phyloP scores from a whole-genome alignment of 2,329 filamentous ascomycete species.

The Xylariaceae sp. region DNA sequence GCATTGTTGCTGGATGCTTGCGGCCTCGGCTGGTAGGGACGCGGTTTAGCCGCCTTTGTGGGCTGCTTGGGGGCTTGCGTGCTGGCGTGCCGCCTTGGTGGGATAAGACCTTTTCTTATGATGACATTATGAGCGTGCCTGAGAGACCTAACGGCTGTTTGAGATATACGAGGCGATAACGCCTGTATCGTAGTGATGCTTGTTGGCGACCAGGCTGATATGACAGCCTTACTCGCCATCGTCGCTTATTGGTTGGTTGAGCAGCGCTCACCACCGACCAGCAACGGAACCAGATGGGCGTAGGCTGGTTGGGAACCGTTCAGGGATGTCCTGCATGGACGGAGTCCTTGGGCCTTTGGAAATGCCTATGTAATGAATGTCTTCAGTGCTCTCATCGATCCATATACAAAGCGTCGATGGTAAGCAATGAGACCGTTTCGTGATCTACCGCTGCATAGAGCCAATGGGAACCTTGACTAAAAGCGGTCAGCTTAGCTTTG shows the following conservation, averaged over 20 bases:
- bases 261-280: too few species aligned
- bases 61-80: too few species aligned
- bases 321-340: too few species aligned
- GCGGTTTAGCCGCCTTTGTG: constrained; percentile 20
- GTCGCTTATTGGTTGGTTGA: neutral
- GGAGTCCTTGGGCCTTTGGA: too few species aligned
- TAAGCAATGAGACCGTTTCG: neutral
- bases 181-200: constrained; percentile 7
- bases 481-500: neutral
- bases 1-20: neutral
- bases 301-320: too few species aligned
- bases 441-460: constrained; percentile 1
- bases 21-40: constrained; percentile 20
- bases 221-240: neutral
- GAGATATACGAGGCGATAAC: constrained; percentile 10
- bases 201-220: neutral
- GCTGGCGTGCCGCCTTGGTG: constrained; percentile 19
- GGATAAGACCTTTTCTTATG: constrained; percentile 4
- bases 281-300: too few species aligned
- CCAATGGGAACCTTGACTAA: neutral
- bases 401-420: constrained; percentile 9
- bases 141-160: constrained; percentile 2
- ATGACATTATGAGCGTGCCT: constrained; percentile 4
- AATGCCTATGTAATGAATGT: too few species aligned
- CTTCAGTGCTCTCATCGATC: constrained; percentile 7